phyloP scores from a whole-genome alignment of 345 rosid genomes.

The Eucalyptus pumila region DNA sequence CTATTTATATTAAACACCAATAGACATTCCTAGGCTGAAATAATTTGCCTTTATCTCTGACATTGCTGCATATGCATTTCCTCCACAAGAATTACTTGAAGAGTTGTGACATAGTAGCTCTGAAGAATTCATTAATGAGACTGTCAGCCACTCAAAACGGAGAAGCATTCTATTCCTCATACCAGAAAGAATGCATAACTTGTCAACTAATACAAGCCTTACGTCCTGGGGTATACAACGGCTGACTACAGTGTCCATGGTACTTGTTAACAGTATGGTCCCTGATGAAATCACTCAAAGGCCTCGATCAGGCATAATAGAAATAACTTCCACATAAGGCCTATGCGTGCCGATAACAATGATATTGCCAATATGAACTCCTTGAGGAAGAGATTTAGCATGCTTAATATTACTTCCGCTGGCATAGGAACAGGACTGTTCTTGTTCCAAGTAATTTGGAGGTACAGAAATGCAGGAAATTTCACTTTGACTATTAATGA shows the following conservation, averaged over 20 bases:
- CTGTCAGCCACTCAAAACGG: constrained; percentile 83
- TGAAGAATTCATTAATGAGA: constrained; percentile 13
- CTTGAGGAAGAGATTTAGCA: constrained; percentile 39
- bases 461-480: constrained; percentile 83
- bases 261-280: constrained; percentile 43
- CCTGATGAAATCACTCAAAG: constrained; percentile 70
- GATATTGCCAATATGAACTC: constrained; percentile 42
- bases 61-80: constrained; percentile 11
- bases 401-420: constrained; percentile 7
- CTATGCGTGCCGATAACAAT: constrained; percentile 88
- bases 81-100: constrained; percentile 4
- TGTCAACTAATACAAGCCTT: constrained; percentile 80
- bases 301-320: constrained; percentile 49
- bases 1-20: constrained; percentile 32
- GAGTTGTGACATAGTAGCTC: constrained; percentile 4
- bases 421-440: constrained; percentile 12
- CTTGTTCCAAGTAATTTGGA: constrained; percentile 35
- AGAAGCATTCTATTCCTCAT: constrained; percentile 97
- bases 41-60: constrained; percentile 1
- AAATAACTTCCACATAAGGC: constrained; percentile 88
- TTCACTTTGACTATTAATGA: too few relatives aligned
- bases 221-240: constrained; percentile 94
- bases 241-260: constrained; percentile 58
- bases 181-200: constrained; percentile 66
- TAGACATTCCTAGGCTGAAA: constrained; percentile 4